Conservation (phyloP, 177 flowering plant genomes). For the Vitis hybrid region DNA sequence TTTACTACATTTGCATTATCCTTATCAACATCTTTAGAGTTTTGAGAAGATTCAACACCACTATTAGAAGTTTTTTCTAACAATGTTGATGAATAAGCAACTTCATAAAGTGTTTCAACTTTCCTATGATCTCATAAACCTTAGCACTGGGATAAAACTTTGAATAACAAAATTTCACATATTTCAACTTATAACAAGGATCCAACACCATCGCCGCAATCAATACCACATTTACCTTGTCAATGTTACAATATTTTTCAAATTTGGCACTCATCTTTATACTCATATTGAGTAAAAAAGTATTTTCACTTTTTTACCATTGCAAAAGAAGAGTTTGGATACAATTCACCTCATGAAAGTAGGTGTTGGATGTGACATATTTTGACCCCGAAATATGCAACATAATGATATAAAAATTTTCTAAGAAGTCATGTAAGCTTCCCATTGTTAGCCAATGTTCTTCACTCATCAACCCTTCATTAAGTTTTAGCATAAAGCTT, state of each 20-base stretch:
- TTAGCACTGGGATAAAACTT: not conserved
- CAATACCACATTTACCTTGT: not conserved
- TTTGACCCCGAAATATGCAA: not conserved
- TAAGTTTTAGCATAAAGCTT: not conserved
- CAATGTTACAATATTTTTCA: not conserved
- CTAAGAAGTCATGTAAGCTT: not conserved
- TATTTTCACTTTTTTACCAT: not conserved
- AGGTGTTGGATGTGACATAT: not conserved
- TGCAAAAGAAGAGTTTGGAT: not conserved
- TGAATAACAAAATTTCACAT: not conserved
- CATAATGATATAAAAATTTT: not conserved
- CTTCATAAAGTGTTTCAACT: not conserved
- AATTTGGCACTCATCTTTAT: not conserved
- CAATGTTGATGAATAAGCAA: too few species aligned
- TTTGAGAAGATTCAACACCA: too few species aligned
- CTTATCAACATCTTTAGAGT: too few species aligned
- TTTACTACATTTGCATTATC: too few species aligned
- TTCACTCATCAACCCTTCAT: not conserved
- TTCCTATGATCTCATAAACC: not conserved
- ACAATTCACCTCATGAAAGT: not conserved
- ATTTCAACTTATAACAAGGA: not conserved
- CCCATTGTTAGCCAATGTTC: not conserved
- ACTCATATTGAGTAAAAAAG: not conserved
- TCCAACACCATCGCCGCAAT: slow-evolving; percentile 1
- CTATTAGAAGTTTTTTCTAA: too few species aligned